These are phyloP conservation scores for Cyclotella baltica DNA, from an alignment of 108 stramenopile genomes.

Conservation along the genomic window DNA sequence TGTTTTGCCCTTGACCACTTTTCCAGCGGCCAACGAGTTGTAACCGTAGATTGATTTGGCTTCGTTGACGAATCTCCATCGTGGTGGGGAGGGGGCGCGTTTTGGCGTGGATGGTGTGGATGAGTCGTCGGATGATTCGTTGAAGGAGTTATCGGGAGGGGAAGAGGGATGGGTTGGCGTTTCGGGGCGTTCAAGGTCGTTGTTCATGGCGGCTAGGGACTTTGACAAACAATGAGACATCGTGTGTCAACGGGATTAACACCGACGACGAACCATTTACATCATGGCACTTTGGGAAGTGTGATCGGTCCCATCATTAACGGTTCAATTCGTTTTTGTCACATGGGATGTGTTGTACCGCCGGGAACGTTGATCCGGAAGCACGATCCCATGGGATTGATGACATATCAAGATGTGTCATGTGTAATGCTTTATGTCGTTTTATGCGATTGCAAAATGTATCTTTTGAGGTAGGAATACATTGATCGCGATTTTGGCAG, in stretches of 20 bases:
- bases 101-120: background rate
- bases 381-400: background rate
- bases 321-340: too few species aligned
- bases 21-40: slow-evolving; percentile 14
- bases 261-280: too few species aligned
- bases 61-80: slow-evolving; percentile 41
- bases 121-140: background rate
- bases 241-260: too few species aligned
- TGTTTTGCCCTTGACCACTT: slow-evolving; percentile 8
- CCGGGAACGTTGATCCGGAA: slow-evolving; percentile 1
- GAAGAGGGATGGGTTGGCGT: background rate
- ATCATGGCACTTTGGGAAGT: background rate
- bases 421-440: background rate
- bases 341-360: too few species aligned
- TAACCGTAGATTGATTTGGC: slow-evolving; percentile 23
- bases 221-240: too few species aligned
- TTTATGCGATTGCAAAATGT: too few species aligned
- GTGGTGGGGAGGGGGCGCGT: slow-evolving; percentile 29
- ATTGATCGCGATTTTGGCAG: too few species aligned
- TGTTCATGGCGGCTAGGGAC: background rate
- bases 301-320: background rate
- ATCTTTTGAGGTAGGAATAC: too few species aligned
- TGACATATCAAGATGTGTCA: too few species aligned
- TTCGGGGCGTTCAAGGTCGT: background rate
- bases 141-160: background rate